A percentile compares a stretch with the other conserved stretches of the same genome.
Conservation (phyloP, 768 basidiomycete species). For the Tricholoma saponaceum region DNA sequence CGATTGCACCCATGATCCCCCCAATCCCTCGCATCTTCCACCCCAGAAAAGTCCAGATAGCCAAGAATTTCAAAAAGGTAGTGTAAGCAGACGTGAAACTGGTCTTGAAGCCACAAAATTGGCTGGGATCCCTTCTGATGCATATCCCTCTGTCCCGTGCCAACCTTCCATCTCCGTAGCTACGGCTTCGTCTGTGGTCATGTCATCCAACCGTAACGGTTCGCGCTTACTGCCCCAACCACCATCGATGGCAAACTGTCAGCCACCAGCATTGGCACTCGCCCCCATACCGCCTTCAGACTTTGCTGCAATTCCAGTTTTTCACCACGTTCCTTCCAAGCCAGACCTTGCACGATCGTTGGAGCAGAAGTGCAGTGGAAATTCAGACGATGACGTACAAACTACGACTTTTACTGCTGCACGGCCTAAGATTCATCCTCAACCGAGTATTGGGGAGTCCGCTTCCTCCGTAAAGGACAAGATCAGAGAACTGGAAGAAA, state of each 20-base stretch:
- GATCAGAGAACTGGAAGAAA: slow-evolving; percentile 36
- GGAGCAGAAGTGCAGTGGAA: not conserved
- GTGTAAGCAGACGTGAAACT: not conserved
- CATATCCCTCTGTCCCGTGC: too few relatives aligned
- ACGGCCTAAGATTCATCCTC: not conserved
- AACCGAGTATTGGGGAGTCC: not conserved
- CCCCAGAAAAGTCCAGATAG: not conserved
- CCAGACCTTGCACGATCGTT: not conserved
- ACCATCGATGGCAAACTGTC: slow-evolving; percentile 2
- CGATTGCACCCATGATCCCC: not conserved
- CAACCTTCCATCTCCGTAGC: not conserved
- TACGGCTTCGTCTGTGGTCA: slow-evolving; percentile 1
- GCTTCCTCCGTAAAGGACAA: slow-evolving; percentile 36
- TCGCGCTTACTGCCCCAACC: slow-evolving; percentile 16
- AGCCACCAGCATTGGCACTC: not conserved
- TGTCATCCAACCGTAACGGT: not conserved
- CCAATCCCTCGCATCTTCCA: not conserved
- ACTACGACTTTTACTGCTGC: not conserved
- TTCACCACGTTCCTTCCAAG: not conserved
- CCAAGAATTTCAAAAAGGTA: not conserved
- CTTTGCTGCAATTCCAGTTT: not conserved
- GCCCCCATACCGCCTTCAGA: not conserved
- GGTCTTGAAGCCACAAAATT: not conserved
- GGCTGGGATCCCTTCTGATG: not conserved
- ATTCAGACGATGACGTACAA: not conserved